A percentile compares a stretch with the other conserved stretches of the same genome.
These are phyloP conservation scores for Phytophthora citrophthora DNA, from an alignment of 352 stramenopile genomes.

Conservation along the genomic window DNA sequence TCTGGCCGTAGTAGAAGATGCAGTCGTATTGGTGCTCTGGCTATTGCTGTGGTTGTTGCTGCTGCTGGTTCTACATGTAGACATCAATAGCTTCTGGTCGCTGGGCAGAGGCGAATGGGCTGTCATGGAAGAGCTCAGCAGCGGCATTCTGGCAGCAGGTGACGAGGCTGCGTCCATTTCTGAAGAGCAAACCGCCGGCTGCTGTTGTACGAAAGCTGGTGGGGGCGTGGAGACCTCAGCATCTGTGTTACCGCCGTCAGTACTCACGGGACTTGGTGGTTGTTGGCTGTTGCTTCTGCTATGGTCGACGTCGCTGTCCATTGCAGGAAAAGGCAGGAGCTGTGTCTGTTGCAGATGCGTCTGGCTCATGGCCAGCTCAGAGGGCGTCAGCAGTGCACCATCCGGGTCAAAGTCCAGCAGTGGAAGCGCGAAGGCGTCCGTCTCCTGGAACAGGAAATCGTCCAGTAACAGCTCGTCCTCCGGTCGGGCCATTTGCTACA, in stretches of 20 bases:
- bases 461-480: slow-evolving; percentile 45
- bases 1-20: slow-evolving; percentile 1
- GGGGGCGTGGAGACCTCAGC: slow-evolving; percentile 55
- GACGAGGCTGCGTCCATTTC: slow-evolving; percentile 23
- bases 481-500: not conserved
- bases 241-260: slow-evolving; percentile 58
- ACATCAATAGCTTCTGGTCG: slow-evolving; percentile 29
- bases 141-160: slow-evolving; percentile 18
- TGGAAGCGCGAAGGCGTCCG: slow-evolving; percentile 33
- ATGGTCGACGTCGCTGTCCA: slow-evolving; percentile 4
- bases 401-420: slow-evolving; percentile 54
- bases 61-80: slow-evolving; percentile 1
- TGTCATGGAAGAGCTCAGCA: slow-evolving; percentile 10
- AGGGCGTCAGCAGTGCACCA: slow-evolving; percentile 26
- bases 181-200: not conserved
- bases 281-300: slow-evolving; percentile 3
- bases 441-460: slow-evolving; percentile 60
- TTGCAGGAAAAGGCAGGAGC: slow-evolving; percentile 10
- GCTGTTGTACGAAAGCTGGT: slow-evolving; percentile 34
- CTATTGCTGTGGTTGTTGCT: not conserved
- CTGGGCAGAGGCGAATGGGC: slow-evolving; percentile 29
- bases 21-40: not conserved
- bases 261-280: slow-evolving; percentile 42
- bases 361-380: slow-evolving; percentile 23
- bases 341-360: slow-evolving; percentile 26